Evolutionary conservation across 176 grass and related monocot genomes (phyloP), one percentile per base, ranked within the genome.

Genomic region (Raddia guianensis): DNA sequence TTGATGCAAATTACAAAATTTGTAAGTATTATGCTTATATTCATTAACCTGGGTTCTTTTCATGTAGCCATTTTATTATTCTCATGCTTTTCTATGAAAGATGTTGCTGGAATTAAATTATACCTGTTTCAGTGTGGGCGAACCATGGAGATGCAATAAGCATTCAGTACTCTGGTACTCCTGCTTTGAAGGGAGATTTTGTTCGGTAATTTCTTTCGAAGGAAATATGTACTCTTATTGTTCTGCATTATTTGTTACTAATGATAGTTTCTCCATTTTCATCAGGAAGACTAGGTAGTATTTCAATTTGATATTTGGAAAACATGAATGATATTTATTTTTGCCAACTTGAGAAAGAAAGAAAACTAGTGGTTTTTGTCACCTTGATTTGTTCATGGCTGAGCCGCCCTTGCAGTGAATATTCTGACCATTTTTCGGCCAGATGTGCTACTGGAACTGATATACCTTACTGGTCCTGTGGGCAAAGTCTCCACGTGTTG

Each of bases 91-190:
- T 45, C 46, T 77, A 61, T 85, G 48, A 73, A 43, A 32, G 4
- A 73, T 74, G 60, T 68, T 82, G 21, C 61, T 83, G 59, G 35
- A 73, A n/a, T 71, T n/a, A 72, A 73, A 67, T 76, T 15, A 58
- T 65, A 86, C 15, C 13, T 68, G 9, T 70, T 86, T 83, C 74
- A 99, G 96, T 99, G 86, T 99, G 96, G 92, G 96, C 92, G 46
- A 95, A 91, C 79, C 96, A 99, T 90, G 96, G 96, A 83, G 96
- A 99, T 93, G 90, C 90, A 79, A 91, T 99, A 88, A 99, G 92
- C 79, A 95, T 91, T 81, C 96, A 95, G 87, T 99, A 99, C 82
- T 99, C 96, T 33, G 96, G 96, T 68, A 99, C 96, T 89, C 88
- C 90, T 55, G 96, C 96, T 45, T 77, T 99, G 68, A 99, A 99